phyloP scores from a whole-genome alignment of 1,139 yeast genomes.

The Saccharomyces pastorianus region DNA sequence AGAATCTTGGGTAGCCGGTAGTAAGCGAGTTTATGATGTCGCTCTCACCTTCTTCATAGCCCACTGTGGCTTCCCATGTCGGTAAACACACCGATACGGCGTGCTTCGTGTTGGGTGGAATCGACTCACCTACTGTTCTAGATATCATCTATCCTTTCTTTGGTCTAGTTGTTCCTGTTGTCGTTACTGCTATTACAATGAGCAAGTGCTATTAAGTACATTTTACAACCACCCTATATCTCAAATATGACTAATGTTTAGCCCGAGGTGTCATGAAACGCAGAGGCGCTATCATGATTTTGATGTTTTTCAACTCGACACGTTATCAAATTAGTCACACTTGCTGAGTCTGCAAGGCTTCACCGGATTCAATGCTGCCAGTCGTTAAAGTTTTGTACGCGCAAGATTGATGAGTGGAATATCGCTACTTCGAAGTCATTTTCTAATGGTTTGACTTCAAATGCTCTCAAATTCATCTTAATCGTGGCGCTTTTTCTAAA shows the following conservation, averaged over 20 bases:
- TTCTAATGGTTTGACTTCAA: background rate
- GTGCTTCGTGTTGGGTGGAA: slow-evolving; percentile 82
- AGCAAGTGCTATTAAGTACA: no score
- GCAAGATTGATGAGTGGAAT: background rate
- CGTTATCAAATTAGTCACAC: background rate
- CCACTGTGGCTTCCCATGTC: slow-evolving; percentile 83
- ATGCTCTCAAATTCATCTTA: background rate
- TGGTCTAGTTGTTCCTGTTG: slow-evolving; percentile 5
- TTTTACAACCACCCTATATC: background rate
- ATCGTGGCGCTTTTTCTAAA: background rate
- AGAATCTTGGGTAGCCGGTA: slow-evolving; percentile 87
- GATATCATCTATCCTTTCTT: slow-evolving; percentile 72
- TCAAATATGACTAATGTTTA: background rate
- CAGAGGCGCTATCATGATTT: slow-evolving; percentile 4
- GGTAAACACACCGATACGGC: slow-evolving; percentile 93
- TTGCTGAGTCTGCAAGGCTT: background rate
- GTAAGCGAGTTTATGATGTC: slow-evolving; percentile 75
- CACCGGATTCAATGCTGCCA: background rate
- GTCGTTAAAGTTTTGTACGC: background rate
- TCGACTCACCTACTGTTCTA: slow-evolving; percentile 58
- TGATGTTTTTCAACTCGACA: background rate
- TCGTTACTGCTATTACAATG: no score
- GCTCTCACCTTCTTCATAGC: slow-evolving; percentile 81
- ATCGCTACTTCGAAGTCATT: background rate
- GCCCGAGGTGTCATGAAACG: background rate